Evolutionary conservation across 345 rosid genomes (phyloP).

Genomic region (Barbarea vulgaris): DNA sequence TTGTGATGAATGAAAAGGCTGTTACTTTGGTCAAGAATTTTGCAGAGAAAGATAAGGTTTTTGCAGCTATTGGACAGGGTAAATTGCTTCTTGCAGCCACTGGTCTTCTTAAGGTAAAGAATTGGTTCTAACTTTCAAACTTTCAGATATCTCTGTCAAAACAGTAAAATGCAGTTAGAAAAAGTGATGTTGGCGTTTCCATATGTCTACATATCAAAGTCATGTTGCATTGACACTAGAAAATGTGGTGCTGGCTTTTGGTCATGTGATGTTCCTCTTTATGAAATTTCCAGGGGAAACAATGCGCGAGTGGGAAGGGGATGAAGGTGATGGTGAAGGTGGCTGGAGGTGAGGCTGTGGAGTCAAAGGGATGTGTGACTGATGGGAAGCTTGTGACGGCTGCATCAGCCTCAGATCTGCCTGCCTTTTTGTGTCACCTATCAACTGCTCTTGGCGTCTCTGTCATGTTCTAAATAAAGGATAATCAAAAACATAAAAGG

Average conservation of each 20-base stretch:
- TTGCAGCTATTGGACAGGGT: conserved; percentile 57
- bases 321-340: conserved; percentile 54
- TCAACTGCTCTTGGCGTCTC: conserved; percentile 44
- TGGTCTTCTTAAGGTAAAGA: conserved; percentile 45
- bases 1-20: conserved; percentile 51
- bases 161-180: not conserved
- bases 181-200: no score
- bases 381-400: conserved; percentile 56
- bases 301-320: conserved; percentile 44
- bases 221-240: not conserved
- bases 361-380: conserved; percentile 42
- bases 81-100: conserved; percentile 54
- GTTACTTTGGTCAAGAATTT: conserved; percentile 46
- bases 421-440: conserved; percentile 44
- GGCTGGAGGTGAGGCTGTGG: conserved; percentile 48
- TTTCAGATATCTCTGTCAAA: not conserved
- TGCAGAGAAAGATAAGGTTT: conserved; percentile 43
- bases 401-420: conserved; percentile 46
- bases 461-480: conserved; percentile 35
- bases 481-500: not conserved
- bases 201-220: no score
- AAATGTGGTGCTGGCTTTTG: conserved; percentile 13
- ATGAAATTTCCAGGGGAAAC: conserved; percentile 33
- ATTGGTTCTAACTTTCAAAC: not conserved
- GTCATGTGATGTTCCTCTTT: not conserved